Evolutionary conservation across 2,329 filamentous ascomycete genomes (phyloP), one percentile per base, ranked within the genome.

Genomic region (Fusarium annulatum): DNA sequence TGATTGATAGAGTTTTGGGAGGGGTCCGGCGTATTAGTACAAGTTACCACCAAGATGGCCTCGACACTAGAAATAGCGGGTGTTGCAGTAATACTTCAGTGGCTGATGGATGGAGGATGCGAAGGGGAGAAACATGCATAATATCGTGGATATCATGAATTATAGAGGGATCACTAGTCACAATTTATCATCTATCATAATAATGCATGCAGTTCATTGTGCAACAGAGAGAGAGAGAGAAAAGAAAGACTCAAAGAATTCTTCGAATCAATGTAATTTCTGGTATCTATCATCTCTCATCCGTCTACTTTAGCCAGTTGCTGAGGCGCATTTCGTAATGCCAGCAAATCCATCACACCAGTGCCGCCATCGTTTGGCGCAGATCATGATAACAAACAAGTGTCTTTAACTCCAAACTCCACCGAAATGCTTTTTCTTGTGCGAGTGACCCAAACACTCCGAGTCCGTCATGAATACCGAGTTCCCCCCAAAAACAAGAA

Each of bases 241-340:
- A 38, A 55, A 33, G 33, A n/a, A 30, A 26, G 26, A 45, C 28
- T 33, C 9, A 11, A 48, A 42, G 38, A 26, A 39, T 33, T 41
- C 56, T 33, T 41, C 56, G 23, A 28, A 34, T 48, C 33, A 55
- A 58, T 53, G 48, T 56, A 57, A 58, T 46, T 68, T n/a, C 46
- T 64, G 45, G 38, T 61, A 51, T 74, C 62, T 64, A 55, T 71
- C 59, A 46, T 68, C n/a, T 57, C 71, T 68, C 71, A 56, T 70
- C 51, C 60, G 11, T 72, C 49, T 72, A 60, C 64, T 74, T 43
- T 30, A 28, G 21, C 42, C 71, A 68, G 64, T 51, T 55, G 30
- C 61, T 61, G 33, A 30, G 34, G 39, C 36, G 36, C 48, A 26
- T 49, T 63, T 33, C 39, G 28, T 63, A 45, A 41, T 56, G 55